Base-by-base conservation (phyloP, 208 protist species). In the Acanthamoeba lenticulata region DNA sequence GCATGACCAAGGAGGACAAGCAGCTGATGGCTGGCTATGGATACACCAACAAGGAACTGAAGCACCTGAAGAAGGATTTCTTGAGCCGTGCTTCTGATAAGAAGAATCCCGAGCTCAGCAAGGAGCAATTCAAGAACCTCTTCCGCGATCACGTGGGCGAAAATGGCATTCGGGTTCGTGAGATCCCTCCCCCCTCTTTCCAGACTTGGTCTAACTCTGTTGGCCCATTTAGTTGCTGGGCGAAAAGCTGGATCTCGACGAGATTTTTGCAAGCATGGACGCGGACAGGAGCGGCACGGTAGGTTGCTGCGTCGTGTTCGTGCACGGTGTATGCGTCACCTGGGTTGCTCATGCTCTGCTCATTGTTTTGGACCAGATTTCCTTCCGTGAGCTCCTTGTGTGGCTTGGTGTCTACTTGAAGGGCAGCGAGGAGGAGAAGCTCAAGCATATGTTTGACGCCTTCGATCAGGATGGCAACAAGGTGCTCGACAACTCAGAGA, bases 251-350 rank as follows among this genome's bases (percentile, higher is more conserved):
- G 81, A 90, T 42, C 81, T 90, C n/a, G 52, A 90, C 29, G 49
- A 90, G 49, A 90, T 90, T 47, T 90, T 90, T 24, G 81, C 60
- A 42, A 67, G 36, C 81, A 90, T 90, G 49, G 81, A 90, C n/a
- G 29, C 24, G 49, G 81, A 90, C 47, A 65, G 81, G 29, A 90
- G 40, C 81, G 81, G 81, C 81, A n/a, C 81, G 49, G 81, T 90
- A 57, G 1, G 4, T 24, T 60, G 19, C 17, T 60, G 19, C 52
- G 19, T 24, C 4, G 4, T 60, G 19, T 60, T 60, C 52, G 52
- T 24, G n/a, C n/a, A n/a, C n/a, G n/a, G n/a, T n/a, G n/a, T 60
- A 24, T 24, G 52, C 52, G 2, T 21, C 17, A 9, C 17, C 52
- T 60, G 2, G 15, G 19, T 24, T 60, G 19, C 27, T 24, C 27